Base-by-base conservation (phyloP, 768 basidiomycete genomes). In the Lentinus tigrinus region DNA sequence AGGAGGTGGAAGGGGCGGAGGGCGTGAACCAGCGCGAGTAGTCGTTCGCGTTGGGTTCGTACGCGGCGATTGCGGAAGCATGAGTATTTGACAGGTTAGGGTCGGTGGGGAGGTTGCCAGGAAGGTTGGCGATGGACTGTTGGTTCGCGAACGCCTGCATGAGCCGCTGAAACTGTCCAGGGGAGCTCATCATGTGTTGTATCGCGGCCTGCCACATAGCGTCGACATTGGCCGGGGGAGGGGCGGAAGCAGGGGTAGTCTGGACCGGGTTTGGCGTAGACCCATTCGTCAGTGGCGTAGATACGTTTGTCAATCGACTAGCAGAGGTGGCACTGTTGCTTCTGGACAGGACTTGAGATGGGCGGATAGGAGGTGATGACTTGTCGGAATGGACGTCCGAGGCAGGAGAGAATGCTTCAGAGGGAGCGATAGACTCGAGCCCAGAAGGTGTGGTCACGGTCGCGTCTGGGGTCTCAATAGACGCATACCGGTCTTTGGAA, bases 131-230 rank as follows among this genome's bases (percentile, higher is more conserved):
- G 61, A 47, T 62, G 65, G 49, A 19, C 51, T 64, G 61, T 44
- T 64, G 67, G 21, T 46, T 53, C 0, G 67, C 62, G 34, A 70
- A 63, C 1, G 68, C 67, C 46, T 70, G 67, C 62, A 70, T 59
- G 37, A 89, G 72, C 52, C 82, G 79, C 58, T 87, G 85, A 51
- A 88, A 76, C 63, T 87, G 84, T 1, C 69, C 64, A 0, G 85
- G 84, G 0, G 81, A 76, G 40, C 65, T 74, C 49, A 77, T 69
- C 24, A 88, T 73, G 56, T 81, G 80, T 46, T 81, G 76, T 36
- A 87, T 72, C 8, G 82, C 74, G 10, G 75, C 69, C 60, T 84
- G 81, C 39, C 85, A 73, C 17, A 79, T 75, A 7, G 72, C 70
- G 56, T 82, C 59, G 39, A 42, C 51, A 77, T 78, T 78, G 56